Base-by-base conservation (phyloP, 83 land plant species). In the Thuja plicata region DNA sequence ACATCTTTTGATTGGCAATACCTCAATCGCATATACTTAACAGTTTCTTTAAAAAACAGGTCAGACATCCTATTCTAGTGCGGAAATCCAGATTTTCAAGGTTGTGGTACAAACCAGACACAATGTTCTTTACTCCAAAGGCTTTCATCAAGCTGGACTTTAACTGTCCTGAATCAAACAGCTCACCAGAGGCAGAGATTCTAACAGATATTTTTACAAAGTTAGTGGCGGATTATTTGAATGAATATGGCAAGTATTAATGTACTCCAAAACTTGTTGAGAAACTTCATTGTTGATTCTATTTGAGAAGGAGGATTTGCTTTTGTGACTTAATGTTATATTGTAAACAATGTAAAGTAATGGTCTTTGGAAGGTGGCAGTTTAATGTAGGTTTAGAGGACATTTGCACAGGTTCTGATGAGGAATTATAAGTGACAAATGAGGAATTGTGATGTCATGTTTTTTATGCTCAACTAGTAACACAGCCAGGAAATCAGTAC, bases 81-180 rank as follows among this genome's bases (percentile, higher is more conserved):
- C 92, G 92, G 82, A 95, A 93, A 86, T 92, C 97, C 35, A 66
- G 86, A 4, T 93, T 89, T 90, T 98, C 97, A 83, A 93, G 90
- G 89, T 88, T 98, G 77, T 98, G 99, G 99, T 98, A 93, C 76
- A 98, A 98, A 86, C 93, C 96, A 13, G 96, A 98, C 87, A 92
- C 92, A 82, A 91, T 80, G 91, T 97, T 97, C 89, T 88, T 82
- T 62, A 92, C 96, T 83, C 98, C 99, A 0, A 97, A 97, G 91
- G 99, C 96, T 38, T 94, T 90, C 90, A 91, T 96, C 54, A 94
- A 91, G 90, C 93, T 98, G 37, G 93, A 95, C 87, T 96, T 98
- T 91, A 93, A 91, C 76, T 98, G 96, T 87, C 99, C 99, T 21
- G 89, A 92, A 81, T 90, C 98, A 66, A 88, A 91, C 87, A 89